A percentile compares a stretch with the other conserved stretches of the same genome.
These are phyloP conservation scores for Saposhnikovia divaricata DNA, from an alignment of 129 eudicot genomes.

Conservation along the genomic window DNA sequence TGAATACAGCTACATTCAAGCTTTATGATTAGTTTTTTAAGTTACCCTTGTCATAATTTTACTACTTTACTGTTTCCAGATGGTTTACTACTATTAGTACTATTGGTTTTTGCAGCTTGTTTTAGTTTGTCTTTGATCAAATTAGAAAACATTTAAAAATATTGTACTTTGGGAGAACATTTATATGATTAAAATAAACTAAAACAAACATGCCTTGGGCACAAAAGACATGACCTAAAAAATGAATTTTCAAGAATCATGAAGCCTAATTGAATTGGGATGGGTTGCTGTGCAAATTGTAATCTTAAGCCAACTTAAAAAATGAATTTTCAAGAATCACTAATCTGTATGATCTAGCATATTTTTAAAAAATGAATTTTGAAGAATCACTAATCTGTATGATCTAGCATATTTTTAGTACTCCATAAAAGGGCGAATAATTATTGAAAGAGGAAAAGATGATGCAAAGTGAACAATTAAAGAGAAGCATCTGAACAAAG, in stretches of 20 bases:
- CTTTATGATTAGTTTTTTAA: not conserved
- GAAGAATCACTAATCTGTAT: not conserved
- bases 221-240: not conserved
- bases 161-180: no score
- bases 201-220: not conserved
- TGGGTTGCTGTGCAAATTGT: no score
- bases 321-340: no score
- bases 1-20: not conserved
- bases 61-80: not conserved
- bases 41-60: not conserved
- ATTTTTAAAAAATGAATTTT: no score
- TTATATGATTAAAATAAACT: not conserved
- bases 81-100: not conserved
- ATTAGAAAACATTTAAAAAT: not conserved
- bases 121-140: not conserved
- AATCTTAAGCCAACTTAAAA: not conserved
- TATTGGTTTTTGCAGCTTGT: not conserved
- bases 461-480: not conserved
- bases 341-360: not conserved
- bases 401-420: not conserved
- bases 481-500: conserved; percentile 8
- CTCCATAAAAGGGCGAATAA: not conserved
- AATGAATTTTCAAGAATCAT: no score
- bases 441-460: not conserved
- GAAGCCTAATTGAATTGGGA: not conserved